These are phyloP conservation scores for Tilletia indica DNA, from an alignment of 1,284 basidiomycete species.

Conservation along the genomic window DNA sequence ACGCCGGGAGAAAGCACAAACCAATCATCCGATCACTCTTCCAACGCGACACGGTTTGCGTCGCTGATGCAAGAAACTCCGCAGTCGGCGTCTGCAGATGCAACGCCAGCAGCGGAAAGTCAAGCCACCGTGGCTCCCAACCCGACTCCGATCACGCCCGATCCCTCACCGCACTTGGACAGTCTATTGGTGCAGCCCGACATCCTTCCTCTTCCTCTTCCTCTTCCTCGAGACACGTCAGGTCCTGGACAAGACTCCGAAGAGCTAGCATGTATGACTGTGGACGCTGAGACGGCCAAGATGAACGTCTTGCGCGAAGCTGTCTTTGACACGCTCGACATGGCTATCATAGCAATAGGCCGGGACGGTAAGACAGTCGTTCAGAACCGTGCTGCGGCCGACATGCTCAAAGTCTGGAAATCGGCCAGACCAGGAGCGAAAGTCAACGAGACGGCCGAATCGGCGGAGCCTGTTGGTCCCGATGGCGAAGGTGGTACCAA, in stretches of 20 bases:
- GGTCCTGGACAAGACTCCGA: not conserved
- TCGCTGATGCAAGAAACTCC: no score
- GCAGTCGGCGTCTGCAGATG: no score
- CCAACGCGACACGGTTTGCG: no score
- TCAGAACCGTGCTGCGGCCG: slow-evolving; percentile 41
- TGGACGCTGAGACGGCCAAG: not conserved
- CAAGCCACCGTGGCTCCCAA: no score
- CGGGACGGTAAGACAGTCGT: slow-evolving; percentile 41
- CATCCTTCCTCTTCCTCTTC: no score
- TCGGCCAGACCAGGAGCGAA: slow-evolving; percentile 24
- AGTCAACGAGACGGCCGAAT: not conserved
- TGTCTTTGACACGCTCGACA: slow-evolving; percentile 38
- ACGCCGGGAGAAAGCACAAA: not conserved
- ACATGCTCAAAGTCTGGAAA: slow-evolving; percentile 34
- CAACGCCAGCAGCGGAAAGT: no score
- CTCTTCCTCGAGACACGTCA: no score
- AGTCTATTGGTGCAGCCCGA: no score
- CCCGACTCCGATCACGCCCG: no score
- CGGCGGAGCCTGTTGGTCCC: not conserved
- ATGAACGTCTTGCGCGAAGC: slow-evolving; percentile 30
- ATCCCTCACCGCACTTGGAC: no score
- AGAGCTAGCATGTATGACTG: not conserved
- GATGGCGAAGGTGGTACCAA: slow-evolving; percentile 12
- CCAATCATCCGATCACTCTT: no score
- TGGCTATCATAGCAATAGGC: slow-evolving; percentile 41